These are phyloP conservation scores for Pyrenophora teres DNA, from an alignment of 2,329 filamentous ascomycete genomes.

Conservation along the genomic window DNA sequence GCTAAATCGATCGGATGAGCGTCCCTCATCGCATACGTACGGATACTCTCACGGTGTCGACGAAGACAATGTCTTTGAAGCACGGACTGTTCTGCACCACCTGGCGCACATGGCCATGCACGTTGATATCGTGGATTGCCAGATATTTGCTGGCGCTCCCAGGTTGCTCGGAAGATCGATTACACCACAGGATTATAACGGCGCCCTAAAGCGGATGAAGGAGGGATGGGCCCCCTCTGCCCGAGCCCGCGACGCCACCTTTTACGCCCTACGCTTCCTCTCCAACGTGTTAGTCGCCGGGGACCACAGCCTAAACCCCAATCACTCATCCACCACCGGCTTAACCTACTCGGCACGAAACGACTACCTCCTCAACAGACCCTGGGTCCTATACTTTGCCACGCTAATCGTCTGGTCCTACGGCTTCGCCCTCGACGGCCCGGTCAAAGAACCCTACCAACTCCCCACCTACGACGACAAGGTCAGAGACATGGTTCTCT, in stretches of 20 bases:
- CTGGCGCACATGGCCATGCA: constrained; percentile 98
- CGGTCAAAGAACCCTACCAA: constrained; percentile 60
- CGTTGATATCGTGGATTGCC: constrained; percentile 94
- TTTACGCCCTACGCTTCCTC: constrained; percentile 88
- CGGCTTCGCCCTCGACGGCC: constrained; percentile 85
- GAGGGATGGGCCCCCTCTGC: constrained; percentile 88
- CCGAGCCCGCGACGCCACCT: constrained; percentile 86
- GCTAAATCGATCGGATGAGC: constrained; percentile 61
- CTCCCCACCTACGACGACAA: constrained; percentile 68
- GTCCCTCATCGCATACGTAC: constrained; percentile 35
- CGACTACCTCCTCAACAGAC: constrained; percentile 86
- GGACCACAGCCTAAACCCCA: constrained; percentile 47
- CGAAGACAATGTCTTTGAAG: constrained; percentile 80
- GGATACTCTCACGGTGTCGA: constrained; percentile 43
- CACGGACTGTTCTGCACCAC: constrained; percentile 85
- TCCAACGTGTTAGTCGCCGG: constrained; percentile 76
- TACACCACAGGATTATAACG: constrained; percentile 77
- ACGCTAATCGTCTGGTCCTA: constrained; percentile 94
- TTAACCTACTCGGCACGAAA: constrained; percentile 77
- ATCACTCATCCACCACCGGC: constrained; percentile 36
- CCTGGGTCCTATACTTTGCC: constrained; percentile 95
- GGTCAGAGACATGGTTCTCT: constrained; percentile 77
- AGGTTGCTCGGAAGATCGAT: constrained; percentile 85
- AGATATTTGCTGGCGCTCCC: constrained; percentile 89
- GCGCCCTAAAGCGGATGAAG: constrained; percentile 81